These are phyloP conservation scores for Arthrinium puccinioides DNA, from an alignment of 2,329 filamentous ascomycete genomes.

Conservation along the genomic window DNA sequence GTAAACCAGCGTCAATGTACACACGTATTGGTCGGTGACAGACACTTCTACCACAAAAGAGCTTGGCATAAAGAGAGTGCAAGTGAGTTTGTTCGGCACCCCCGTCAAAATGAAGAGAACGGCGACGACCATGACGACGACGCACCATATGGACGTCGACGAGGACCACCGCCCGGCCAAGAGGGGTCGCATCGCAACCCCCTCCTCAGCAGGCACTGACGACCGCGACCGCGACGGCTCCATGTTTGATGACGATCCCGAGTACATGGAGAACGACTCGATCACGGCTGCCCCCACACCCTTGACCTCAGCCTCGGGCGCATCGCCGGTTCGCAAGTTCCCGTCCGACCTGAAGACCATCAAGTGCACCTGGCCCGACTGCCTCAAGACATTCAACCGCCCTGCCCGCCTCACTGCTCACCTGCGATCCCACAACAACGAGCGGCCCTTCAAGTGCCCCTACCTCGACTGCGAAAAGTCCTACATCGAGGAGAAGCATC, in stretches of 20 bases:
- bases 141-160: constrained; percentile 1
- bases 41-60: not conserved
- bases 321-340: constrained; percentile 36
- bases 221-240: constrained; percentile 1
- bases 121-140: constrained; percentile 7
- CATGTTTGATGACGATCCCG: constrained; percentile 2
- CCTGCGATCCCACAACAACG: constrained; percentile 76
- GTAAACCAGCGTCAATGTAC: not conserved
- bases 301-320: constrained; percentile 36
- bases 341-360: constrained; percentile 72
- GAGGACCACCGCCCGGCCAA: not conserved
- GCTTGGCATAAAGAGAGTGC: too few relatives aligned
- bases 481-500: constrained; percentile 80
- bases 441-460: constrained; percentile 69
- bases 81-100: not conserved
- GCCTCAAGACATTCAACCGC: constrained; percentile 79
- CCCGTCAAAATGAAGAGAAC: constrained; percentile 13
- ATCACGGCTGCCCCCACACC: constrained; percentile 30
- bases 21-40: not conserved
- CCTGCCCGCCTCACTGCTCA: constrained; percentile 76
- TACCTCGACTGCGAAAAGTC: constrained; percentile 69
- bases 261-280: constrained; percentile 8
- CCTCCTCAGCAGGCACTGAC: constrained; percentile 2
- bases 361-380: constrained; percentile 65
- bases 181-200: constrained; percentile 1